Conservation (phyloP, 169 alveolate species). For the Babesia caballi region DNA sequence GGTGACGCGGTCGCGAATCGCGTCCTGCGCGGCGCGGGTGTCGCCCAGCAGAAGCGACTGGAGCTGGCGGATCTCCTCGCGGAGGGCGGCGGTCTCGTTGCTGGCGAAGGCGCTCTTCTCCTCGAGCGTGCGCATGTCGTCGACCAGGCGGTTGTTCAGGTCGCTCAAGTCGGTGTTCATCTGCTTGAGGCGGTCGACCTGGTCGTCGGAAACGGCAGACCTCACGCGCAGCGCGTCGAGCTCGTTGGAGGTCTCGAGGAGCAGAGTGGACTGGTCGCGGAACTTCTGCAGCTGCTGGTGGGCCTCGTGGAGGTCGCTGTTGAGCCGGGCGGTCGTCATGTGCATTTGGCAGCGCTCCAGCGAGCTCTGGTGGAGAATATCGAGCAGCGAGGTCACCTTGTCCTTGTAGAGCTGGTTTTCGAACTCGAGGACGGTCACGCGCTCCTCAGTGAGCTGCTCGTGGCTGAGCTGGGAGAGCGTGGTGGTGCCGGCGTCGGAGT, state of each 20-base stretch:
- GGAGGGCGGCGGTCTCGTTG: slow-evolving; percentile 32
- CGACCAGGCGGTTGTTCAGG: slow-evolving; percentile 31
- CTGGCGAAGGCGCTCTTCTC: slow-evolving; percentile 15
- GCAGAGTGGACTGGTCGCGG: slow-evolving; percentile 8
- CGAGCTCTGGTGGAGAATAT: slow-evolving; percentile 1
- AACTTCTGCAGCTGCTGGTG: slow-evolving; percentile 48
- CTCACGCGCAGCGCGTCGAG: slow-evolving; percentile 28
- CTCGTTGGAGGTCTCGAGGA: slow-evolving; percentile 30
- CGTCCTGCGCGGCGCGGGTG: slow-evolving; percentile 7
- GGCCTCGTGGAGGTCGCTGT: slow-evolving; percentile 35
- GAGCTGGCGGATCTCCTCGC: slow-evolving; percentile 46
- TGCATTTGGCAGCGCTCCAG: slow-evolving; percentile 37
- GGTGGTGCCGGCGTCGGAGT: not conserved
- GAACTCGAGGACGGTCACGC: slow-evolving; percentile 10
- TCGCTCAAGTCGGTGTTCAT: slow-evolving; percentile 50
- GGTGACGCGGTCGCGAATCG: slow-evolving; percentile 40
- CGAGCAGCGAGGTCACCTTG: slow-evolving; percentile 10
- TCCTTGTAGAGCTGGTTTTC: slow-evolving; percentile 47
- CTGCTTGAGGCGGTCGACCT: slow-evolving; percentile 39
- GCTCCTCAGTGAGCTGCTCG: not conserved
- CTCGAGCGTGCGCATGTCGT: slow-evolving; percentile 33
- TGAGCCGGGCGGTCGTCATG: slow-evolving; percentile 17
- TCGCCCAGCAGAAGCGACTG: slow-evolving; percentile 32
- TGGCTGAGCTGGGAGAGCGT: not conserved
- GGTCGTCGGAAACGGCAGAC: slow-evolving; percentile 33